phyloP scores from a whole-genome alignment of 805 yeast genomes.

The Geotrichum ghanense region DNA sequence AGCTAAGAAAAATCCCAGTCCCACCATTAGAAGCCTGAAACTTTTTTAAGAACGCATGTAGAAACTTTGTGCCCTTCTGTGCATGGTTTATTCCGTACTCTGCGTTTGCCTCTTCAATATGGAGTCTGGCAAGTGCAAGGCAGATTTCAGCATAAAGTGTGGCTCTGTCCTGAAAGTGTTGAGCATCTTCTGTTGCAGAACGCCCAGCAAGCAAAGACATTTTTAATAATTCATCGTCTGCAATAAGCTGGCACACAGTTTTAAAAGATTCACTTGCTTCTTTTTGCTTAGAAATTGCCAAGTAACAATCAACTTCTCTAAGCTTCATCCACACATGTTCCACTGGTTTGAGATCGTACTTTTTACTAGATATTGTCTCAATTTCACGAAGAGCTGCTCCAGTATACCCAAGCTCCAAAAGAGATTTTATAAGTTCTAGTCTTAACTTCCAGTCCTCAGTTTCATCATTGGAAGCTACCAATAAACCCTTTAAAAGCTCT shows the following conservation, averaged over 20 bases:
- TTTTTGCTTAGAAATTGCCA: not conserved
- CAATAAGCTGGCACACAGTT: not conserved
- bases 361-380: not conserved
- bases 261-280: not conserved
- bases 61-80: slow-evolving; percentile 6
- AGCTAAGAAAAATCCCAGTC: not conserved
- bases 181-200: slow-evolving; percentile 1
- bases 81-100: slow-evolving; percentile 6
- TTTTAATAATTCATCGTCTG: not conserved
- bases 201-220: slow-evolving; percentile 3
- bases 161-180: slow-evolving; percentile 6
- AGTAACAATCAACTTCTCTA: not conserved
- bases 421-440: slow-evolving; percentile 1
- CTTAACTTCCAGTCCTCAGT: not conserved
- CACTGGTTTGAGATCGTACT: not conserved
- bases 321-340: not conserved
- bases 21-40: not conserved
- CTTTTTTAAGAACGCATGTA: slow-evolving; percentile 7
- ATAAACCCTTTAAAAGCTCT: not conserved
- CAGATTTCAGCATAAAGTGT: slow-evolving; percentile 2
- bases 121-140: slow-evolving; percentile 1
- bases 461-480: not conserved
- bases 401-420: slow-evolving; percentile 4
- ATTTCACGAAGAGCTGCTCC: slow-evolving; percentile 5
- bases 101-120: slow-evolving; percentile 1